A percentile compares a stretch with the other conserved stretches of the same genome.
Evolutionary conservation across 495 filamentous ascomycete genomes (phyloP).

Genomic region (Xylona heveae): DNA sequence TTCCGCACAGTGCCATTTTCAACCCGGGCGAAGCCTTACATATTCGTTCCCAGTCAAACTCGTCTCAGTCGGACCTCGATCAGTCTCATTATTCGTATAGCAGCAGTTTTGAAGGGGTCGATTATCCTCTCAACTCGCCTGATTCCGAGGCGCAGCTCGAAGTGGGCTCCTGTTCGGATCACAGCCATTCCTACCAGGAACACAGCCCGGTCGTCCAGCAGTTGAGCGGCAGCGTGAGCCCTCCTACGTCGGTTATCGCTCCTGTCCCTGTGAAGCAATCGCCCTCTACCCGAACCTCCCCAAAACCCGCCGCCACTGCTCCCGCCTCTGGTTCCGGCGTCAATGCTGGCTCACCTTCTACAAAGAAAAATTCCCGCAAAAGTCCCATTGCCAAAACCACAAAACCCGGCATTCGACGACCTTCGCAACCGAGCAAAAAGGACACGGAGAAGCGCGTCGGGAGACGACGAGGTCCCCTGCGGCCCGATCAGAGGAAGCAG

Average conservation of each 20-base stretch:
- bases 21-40: constrained; percentile 75
- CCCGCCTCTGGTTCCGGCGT: constrained; percentile 7
- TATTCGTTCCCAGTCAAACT: constrained; percentile 64
- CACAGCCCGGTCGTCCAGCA: constrained; percentile 1
- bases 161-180: constrained; percentile 32
- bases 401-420: constrained; percentile 57
- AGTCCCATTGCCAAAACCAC: constrained; percentile 60
- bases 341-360: constrained; percentile 38
- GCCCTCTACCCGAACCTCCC: constrained; percentile 30
- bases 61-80: constrained; percentile 46
- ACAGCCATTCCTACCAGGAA: constrained; percentile 21
- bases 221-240: constrained; percentile 8
- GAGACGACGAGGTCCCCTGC: constrained; percentile 62
- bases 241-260: constrained; percentile 43
- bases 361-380: constrained; percentile 45
- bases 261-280: constrained; percentile 51
- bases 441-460: constrained; percentile 75
- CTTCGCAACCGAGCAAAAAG: constrained; percentile 52
- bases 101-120: constrained; percentile 65
- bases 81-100: constrained; percentile 33
- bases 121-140: constrained; percentile 47
- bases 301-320: constrained; percentile 3
- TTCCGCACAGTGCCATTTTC: constrained; percentile 43
- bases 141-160: constrained; percentile 42
- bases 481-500: constrained; percentile 86